Evolutionary conservation across 1,284 basidiomycete species (phyloP), one percentile per base, ranked within the genome.

Genomic region (Coniferiporia sulphurascens): DNA sequence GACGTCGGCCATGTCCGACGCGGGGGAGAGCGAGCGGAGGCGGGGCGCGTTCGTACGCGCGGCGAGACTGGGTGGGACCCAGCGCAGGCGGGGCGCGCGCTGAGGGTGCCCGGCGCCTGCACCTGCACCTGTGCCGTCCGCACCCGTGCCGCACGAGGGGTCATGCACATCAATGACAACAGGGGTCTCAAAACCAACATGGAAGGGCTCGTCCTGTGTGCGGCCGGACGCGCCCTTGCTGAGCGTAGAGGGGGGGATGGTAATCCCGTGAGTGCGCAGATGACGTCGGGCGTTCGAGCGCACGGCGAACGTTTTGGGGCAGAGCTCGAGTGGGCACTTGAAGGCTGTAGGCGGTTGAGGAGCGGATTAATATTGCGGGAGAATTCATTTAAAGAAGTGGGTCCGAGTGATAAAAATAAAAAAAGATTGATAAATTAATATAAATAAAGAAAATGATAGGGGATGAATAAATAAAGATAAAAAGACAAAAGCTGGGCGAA

Each of bases 241-340:
- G n/a, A 60, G 44, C 15, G 59, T 5, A 22, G 55, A 38, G 2
- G 59, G 59, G 3, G 60, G 60, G 4, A 58, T 46, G 8, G 57
- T 66, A 53, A 80, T 69, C 3, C 82, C 81, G 50, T 83, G 82
- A 1, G 78, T 82, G 34, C 80, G 77, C 17, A 83, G 71, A 61
- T 86, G 84, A 22, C 84, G 76, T 59, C 80, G 83, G 15, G 83
- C 79, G 60, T 86, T 86, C 1, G 84, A 86, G 21, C 78, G 75
- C 2, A 86, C 85, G 12, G 82, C 78, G 66, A 86, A 86, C 0
- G 73, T 73, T 56, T 81, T 78, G 19, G 73, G 70, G 63, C 84
- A 86, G 13, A 73, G 72, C 9, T 74, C 69, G 10, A 77, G 73
- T 0, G 68, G 70, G 64, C 84, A 87, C 54, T 75, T 73, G 65